Evolutionary conservation across 345 rosid species (phyloP).

Genomic region (Populus tremula): DNA sequence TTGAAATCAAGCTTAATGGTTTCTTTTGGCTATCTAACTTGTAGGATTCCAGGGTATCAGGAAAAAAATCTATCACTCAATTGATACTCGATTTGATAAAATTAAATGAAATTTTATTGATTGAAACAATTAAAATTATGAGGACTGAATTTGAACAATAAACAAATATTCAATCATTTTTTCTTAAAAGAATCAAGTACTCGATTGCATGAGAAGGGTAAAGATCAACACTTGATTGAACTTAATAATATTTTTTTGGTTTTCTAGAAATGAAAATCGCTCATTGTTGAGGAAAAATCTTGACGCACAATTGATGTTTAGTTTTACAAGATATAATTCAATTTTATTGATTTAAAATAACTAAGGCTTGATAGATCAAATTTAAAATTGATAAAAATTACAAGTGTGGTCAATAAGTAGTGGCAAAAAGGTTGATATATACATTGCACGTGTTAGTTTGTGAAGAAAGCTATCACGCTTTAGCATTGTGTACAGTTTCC

Average conservation of each 20-base stretch:
- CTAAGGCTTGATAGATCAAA: accelerated
- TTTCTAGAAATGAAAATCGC: no score
- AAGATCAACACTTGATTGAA: no score
- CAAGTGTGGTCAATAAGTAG: accelerated
- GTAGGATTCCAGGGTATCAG: accelerated
- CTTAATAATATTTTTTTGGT: no score
- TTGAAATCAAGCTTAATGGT: accelerated
- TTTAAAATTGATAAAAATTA: no score
- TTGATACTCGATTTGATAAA: accelerated
- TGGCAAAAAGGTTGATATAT: no score
- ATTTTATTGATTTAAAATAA: no score
- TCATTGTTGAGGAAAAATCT: no score
- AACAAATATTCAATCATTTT: accelerated
- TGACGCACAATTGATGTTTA: accelerated
- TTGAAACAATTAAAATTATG: no score
- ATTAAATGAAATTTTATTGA: no score
- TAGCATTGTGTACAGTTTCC: accelerated
- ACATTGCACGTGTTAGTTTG: accelerated
- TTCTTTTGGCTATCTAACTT: accelerated
- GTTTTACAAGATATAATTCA: no score
- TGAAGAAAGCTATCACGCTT: accelerated
- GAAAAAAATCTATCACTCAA: accelerated
- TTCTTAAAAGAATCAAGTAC: no score
- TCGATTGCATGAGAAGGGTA: no score
- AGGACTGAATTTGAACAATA: accelerated